These are phyloP conservation scores for Tympanopsis confertula DNA, from an alignment of 2,329 filamentous ascomycete species.

Conservation along the genomic window DNA sequence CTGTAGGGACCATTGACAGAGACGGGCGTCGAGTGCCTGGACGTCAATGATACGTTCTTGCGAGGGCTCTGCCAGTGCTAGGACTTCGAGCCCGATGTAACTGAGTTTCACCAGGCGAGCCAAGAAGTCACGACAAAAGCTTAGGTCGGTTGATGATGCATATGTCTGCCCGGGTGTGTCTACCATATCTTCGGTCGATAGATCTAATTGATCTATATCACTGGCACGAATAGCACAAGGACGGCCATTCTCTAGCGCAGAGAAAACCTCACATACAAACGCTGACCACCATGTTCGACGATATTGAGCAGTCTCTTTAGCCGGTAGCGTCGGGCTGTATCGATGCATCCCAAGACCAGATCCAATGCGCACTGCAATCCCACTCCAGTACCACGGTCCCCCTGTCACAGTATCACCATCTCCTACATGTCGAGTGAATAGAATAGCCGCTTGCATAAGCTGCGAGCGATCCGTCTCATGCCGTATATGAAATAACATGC, in stretches of 20 bases:
- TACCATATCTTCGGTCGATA: no score
- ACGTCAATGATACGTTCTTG: no score
- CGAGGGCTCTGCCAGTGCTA: no score
- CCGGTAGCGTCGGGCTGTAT: constrained; percentile 3
- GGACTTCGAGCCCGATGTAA: no score
- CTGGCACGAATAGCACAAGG: constrained; percentile 3
- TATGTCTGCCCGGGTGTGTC: no score
- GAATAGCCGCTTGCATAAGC: constrained; percentile 13
- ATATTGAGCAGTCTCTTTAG: not conserved
- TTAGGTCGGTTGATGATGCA: no score
- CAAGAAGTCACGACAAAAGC: no score
- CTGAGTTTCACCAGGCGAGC: no score
- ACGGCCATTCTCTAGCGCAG: constrained; percentile 4
- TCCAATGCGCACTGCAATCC: constrained; percentile 12
- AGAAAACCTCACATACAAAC: constrained; percentile 4
- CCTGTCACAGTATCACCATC: constrained; percentile 9
- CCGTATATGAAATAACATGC: constrained; percentile 12
- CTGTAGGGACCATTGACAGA: no score
- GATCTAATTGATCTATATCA: no score
- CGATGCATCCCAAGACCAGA: constrained; percentile 15
- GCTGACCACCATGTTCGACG: constrained; percentile 3
- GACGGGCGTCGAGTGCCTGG: no score
- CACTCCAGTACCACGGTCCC: constrained; percentile 14
- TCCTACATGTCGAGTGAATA: constrained; percentile 14
- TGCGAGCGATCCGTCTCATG: constrained; percentile 13